Conservation (phyloP, 2,329 filamentous ascomycete species). For the Xylariaceae sp. region DNA sequence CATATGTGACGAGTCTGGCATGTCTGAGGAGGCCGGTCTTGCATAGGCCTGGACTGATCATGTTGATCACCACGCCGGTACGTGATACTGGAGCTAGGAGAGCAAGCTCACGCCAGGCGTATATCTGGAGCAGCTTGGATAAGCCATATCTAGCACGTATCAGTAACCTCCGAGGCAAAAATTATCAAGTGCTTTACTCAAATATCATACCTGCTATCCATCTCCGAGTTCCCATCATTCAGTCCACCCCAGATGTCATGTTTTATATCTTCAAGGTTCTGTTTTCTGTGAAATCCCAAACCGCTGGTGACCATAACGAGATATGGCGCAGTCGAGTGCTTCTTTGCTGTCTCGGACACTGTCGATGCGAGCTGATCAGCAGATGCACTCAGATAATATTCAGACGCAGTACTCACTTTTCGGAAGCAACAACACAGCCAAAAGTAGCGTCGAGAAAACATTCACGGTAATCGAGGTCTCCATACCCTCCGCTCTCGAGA, state of each 20-base stretch:
- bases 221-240: not conserved
- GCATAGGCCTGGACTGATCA: slow-evolving; percentile 29
- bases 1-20: not conserved
- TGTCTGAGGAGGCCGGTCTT: slow-evolving; percentile 19
- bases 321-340: not conserved
- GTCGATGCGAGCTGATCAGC: not conserved
- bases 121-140: slow-evolving; percentile 27
- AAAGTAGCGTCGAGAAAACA: slow-evolving; percentile 43
- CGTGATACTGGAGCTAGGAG: slow-evolving; percentile 15
- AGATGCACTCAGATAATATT: not conserved
- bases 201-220: not conserved
- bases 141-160: slow-evolving; percentile 21
- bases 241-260: slow-evolving; percentile 1
- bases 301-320: not conserved
- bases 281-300: not conserved
- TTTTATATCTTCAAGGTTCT: not conserved
- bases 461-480: slow-evolving; percentile 45
- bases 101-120: slow-evolving; percentile 27
- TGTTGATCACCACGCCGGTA: slow-evolving; percentile 31
- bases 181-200: no score
- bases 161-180: not conserved
- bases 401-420: not conserved
- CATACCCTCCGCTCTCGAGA: slow-evolving; percentile 32
- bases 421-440: slow-evolving; percentile 44
- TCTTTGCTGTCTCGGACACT: not conserved